Base-by-base conservation (phyloP, 2,329 filamentous ascomycete genomes). In the Bertia moriformis region DNA sequence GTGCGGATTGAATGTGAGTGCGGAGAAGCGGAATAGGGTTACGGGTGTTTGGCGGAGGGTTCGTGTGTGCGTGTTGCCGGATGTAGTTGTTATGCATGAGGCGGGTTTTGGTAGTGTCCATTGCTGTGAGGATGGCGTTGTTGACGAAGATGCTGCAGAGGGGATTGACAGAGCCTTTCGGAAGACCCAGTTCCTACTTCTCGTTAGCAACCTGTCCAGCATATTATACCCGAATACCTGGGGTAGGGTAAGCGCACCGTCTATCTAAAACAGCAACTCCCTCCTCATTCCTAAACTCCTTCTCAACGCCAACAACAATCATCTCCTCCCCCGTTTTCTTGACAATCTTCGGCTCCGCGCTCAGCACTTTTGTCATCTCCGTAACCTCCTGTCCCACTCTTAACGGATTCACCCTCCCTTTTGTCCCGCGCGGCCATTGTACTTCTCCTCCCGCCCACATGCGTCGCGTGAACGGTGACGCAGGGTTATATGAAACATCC, bases 1-100 rank as follows among this genome's bases (percentile, higher is more conserved):
- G 56, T 93, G 87, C 0, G 75, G 83, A 52, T 93, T 93, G 62
- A 87, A 87, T 0, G 84, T 93, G 30, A 93, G 61, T 0, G 84
- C 84, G 1, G 81, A 87, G 62, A 87, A 93, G 14, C 83, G 74
- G 58, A 91, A 93, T 1, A 93, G 67, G 2, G 60, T 63, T 0
- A 62, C 59, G 0, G 63, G 56, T 0, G 67, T 69, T 64, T 62
- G 68, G 15, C 49, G 7, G 7, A 35, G 12, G 15, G 15, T 12
- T 17, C 32, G 32, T 35, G 32, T 35, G 17, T 35, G 32, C 12
- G 15, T 18, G 32, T 35, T 35, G 32, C 32, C 32, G 10, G 7
- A 7, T 35, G 32, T 35, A 7, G 32, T 10, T 14, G 32, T 35
- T 15, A 10, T 35, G 12, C 7, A 17, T 7, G 15, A 10, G 10